phyloP scores from a whole-genome alignment of 2,329 filamentous ascomycete species.

The Claviceps spartinae region DNA sequence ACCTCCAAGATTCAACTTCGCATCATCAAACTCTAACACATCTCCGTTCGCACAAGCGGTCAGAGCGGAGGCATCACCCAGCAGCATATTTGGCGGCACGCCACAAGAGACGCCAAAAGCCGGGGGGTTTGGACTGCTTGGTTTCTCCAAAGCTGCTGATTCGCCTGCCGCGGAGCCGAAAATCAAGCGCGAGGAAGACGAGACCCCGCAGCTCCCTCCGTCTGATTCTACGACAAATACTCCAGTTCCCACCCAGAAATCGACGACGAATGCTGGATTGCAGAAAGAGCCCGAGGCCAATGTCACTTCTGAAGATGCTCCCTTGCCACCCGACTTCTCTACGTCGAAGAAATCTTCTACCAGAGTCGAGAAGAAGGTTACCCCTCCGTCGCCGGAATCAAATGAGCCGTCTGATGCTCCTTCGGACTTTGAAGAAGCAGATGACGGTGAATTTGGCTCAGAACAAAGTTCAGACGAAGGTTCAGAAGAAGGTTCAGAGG shows the following conservation, averaged over 20 bases:
- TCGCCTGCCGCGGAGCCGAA: constrained; percentile 13
- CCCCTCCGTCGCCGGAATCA: constrained; percentile 27
- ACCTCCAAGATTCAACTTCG: constrained; percentile 30
- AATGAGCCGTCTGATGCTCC: constrained; percentile 20
- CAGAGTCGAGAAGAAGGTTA: constrained; percentile 20
- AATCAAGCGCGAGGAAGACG: constrained; percentile 23
- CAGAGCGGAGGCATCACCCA: constrained; percentile 12
- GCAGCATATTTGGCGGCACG: constrained; percentile 17
- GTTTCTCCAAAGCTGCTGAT: constrained; percentile 8
- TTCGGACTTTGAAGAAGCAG: constrained; percentile 28
- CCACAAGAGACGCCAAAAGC: constrained; percentile 15
- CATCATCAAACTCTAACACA: constrained; percentile 19
- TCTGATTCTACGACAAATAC: constrained; percentile 34
- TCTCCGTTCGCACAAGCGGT: constrained; percentile 23
- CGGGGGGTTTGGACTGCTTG: constrained; percentile 13
- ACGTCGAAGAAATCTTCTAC: constrained; percentile 11
- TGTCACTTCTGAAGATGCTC: constrained; percentile 17
- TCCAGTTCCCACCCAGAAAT: constrained; percentile 6
- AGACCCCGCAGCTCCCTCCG: constrained; percentile 30
- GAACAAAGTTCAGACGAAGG: constrained; percentile 22
- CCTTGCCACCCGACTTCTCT: constrained; percentile 20
- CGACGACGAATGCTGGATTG: constrained; percentile 3
- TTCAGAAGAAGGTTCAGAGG: not conserved
- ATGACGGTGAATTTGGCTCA: constrained; percentile 23
- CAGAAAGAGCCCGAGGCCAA: constrained; percentile 8